Evolutionary conservation across 805 yeast genomes (phyloP).

Genomic region (Cephaloascus albidus): DNA sequence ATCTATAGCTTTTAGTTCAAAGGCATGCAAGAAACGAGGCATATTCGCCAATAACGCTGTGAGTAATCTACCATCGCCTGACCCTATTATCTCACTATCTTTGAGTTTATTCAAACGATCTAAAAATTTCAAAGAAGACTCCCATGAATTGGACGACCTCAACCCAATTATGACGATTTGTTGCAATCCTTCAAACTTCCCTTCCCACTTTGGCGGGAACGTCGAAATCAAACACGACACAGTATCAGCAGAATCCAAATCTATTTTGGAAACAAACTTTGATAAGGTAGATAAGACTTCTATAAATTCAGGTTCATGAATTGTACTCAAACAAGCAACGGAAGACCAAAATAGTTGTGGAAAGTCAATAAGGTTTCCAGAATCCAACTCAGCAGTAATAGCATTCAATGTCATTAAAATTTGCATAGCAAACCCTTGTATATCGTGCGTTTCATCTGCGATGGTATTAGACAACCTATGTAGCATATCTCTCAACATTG

Average conservation of each 20-base stretch:
- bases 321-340: conserved; percentile 82
- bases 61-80: conserved; percentile 57
- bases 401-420: conserved; percentile 94
- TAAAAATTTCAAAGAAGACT: conserved; percentile 62
- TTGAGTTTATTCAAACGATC: conserved; percentile 59
- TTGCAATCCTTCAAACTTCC: conserved; percentile 83
- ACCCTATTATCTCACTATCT: conserved; percentile 72
- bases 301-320: conserved; percentile 88
- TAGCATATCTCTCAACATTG: conserved; percentile 88
- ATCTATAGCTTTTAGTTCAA: conserved; percentile 42
- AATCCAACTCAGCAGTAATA: conserved; percentile 74
- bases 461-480: conserved; percentile 89
- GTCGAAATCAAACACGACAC: conserved; percentile 75
- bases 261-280: conserved; percentile 80
- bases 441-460: conserved; percentile 80
- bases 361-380: conserved; percentile 70
- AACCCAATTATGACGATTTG: conserved; percentile 73
- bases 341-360: conserved; percentile 96
- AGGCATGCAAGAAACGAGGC: conserved; percentile 79
- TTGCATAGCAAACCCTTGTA: conserved; percentile 96
- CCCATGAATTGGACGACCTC: conserved; percentile 73
- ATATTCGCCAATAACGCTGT: conserved; percentile 68
- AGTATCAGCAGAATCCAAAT: conserved; percentile 75
- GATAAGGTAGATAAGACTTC: conserved; percentile 78
- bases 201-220: conserved; percentile 95